phyloP scores from a whole-genome alignment of 768 basidiomycete species.

The Termitomyces sp. region DNA sequence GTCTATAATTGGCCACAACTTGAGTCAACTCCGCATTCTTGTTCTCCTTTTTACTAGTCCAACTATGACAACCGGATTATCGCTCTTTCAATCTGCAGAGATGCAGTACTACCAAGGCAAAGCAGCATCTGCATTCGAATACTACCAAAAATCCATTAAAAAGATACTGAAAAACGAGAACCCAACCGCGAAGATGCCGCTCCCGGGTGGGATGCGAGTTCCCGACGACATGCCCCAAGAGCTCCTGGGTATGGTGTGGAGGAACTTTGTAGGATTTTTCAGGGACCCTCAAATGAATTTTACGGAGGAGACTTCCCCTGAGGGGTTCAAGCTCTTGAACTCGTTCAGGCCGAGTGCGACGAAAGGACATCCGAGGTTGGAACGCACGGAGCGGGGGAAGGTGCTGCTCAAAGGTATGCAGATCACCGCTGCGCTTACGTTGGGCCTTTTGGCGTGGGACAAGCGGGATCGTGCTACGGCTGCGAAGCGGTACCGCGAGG shows the following conservation, averaged over 20 bases:
- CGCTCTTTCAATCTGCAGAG: neutral
- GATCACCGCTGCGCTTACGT: constrained; percentile 20
- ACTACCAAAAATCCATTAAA: constrained; percentile 21
- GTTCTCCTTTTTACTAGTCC: neutral
- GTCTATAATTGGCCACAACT: neutral
- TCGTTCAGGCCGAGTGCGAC: constrained; percentile 19
- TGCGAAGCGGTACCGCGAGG: constrained; percentile 26
- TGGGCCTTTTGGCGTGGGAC: constrained; percentile 27
- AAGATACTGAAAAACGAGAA: constrained; percentile 23
- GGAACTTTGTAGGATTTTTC: constrained; percentile 23
- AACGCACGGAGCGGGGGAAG: constrained; percentile 14
- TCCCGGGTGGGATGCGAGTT: neutral
- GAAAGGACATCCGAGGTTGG: constrained; percentile 16
- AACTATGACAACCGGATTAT: neutral
- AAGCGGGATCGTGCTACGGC: constrained; percentile 24
- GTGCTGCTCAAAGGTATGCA: constrained; percentile 27
- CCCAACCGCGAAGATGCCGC: constrained; percentile 14
- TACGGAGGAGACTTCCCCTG: constrained; percentile 18
- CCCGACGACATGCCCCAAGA: constrained; percentile 18
- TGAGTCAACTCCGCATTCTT: neutral
- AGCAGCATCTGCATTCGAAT: constrained; percentile 16
- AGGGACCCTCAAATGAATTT: constrained; percentile 16
- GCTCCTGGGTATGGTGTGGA: constrained; percentile 20
- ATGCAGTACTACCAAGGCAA: neutral
- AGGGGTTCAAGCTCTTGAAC: constrained; percentile 23